These are phyloP conservation scores for Anthoceros angustus DNA, from an alignment of 225 moss, liverwort and hornwort species.

Conservation along the genomic window DNA sequence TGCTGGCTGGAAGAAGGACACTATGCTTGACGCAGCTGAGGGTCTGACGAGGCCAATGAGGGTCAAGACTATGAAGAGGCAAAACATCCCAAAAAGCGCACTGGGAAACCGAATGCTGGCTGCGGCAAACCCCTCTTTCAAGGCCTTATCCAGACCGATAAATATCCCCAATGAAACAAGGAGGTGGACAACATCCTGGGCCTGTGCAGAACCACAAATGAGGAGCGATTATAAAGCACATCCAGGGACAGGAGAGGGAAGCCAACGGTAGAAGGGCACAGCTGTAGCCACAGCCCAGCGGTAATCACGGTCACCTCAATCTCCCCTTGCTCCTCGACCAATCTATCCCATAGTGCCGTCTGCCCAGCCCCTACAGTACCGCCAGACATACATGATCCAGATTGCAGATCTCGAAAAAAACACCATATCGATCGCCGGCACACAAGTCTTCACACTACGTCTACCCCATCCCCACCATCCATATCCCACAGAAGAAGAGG, in stretches of 20 bases:
- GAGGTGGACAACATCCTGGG: constrained; percentile 48
- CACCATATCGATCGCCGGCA: too few relatives aligned
- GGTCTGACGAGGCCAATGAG: constrained; percentile 33
- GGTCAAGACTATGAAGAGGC: constrained; percentile 53
- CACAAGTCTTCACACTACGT: too few relatives aligned
- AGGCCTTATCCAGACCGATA: constrained; percentile 49
- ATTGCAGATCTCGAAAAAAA: too few relatives aligned
- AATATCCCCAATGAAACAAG: constrained; percentile 61
- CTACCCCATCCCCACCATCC: too few relatives aligned
- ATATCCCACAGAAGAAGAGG: too few relatives aligned
- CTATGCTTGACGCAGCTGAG: constrained; percentile 47
- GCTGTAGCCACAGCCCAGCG: not conserved
- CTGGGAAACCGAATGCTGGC: constrained; percentile 77
- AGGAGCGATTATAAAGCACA: not conserved
- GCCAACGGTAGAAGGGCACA: not conserved
- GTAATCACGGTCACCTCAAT: not conserved
- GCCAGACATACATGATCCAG: too few relatives aligned
- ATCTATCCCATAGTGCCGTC: not conserved
- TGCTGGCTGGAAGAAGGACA: constrained; percentile 62
- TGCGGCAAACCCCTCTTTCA: constrained; percentile 51
- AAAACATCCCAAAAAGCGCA: constrained; percentile 66
- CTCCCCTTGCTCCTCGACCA: not conserved
- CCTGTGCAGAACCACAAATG: constrained; percentile 41
- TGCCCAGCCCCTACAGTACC: not conserved
- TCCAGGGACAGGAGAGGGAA: not conserved